phyloP scores from a whole-genome alignment of 169 alveolate genomes.

The Miamiensis avidus region DNA sequence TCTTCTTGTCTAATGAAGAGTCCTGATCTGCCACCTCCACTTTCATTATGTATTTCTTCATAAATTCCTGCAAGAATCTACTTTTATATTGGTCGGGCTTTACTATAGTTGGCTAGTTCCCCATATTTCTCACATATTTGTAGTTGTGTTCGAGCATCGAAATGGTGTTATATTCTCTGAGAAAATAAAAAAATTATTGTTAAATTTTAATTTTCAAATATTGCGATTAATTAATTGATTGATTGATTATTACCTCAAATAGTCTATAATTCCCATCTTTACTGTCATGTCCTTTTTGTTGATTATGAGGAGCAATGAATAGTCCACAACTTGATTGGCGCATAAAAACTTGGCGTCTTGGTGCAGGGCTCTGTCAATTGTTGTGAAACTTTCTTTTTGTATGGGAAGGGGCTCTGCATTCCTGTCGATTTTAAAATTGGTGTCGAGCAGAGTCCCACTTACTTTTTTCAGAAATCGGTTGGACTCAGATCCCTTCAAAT shows the following conservation, averaged over 20 bases:
- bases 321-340: constrained; percentile 52
- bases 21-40: not conserved
- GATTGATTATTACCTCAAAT: constrained; percentile 56
- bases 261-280: constrained; percentile 61
- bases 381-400: constrained; percentile 37
- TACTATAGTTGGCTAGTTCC: constrained; percentile 55
- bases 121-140: constrained; percentile 49
- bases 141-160: constrained; percentile 49
- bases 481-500: constrained; percentile 57
- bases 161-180: not conserved
- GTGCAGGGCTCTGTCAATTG: constrained; percentile 44
- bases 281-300: constrained; percentile 33
- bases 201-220: no score
- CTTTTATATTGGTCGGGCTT: constrained; percentile 56
- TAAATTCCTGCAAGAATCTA: constrained; percentile 44
- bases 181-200: not conserved
- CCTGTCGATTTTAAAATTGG: constrained; percentile 56
- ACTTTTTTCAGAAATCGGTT: constrained; percentile 49
- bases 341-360: constrained; percentile 51
- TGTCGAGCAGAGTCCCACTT: constrained; percentile 47
- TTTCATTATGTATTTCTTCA: constrained; percentile 52
- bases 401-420: constrained; percentile 58
- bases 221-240: no score
- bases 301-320: constrained; percentile 51
- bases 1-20: not conserved